phyloP scores from a whole-genome alignment of 768 basidiomycete genomes.

The Kwoniella sp. region DNA sequence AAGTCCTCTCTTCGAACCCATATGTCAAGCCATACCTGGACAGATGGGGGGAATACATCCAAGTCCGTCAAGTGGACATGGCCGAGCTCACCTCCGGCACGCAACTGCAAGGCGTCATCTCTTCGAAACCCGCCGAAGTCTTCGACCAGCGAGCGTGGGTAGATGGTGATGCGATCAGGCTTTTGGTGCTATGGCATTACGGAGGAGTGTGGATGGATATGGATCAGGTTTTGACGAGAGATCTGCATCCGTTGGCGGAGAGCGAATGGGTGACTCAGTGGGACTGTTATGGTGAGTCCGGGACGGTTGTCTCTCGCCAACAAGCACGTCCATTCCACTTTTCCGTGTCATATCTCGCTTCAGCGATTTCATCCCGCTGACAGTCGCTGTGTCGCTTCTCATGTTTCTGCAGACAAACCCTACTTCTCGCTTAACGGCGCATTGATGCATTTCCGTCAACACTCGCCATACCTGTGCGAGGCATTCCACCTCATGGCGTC shows the following conservation, averaged over 20 bases:
- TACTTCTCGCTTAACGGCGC: slow-evolving; percentile 87
- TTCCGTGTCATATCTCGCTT: neutral
- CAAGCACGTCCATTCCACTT: neutral
- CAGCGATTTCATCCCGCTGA: neutral
- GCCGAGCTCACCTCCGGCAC: slow-evolving; percentile 71
- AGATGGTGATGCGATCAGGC: slow-evolving; percentile 87
- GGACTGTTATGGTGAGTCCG: slow-evolving; percentile 86
- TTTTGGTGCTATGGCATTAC: slow-evolving; percentile 82
- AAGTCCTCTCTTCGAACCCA: slow-evolving; percentile 56
- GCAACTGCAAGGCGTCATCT: slow-evolving; percentile 69
- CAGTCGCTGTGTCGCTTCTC: too few relatives aligned
- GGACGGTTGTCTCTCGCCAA: neutral
- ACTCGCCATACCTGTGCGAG: slow-evolving; percentile 96
- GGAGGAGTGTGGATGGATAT: slow-evolving; percentile 98
- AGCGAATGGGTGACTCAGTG: slow-evolving; percentile 98
- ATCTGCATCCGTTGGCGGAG: slow-evolving; percentile 81
- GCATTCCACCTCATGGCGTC: slow-evolving; percentile 87
- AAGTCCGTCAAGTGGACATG: slow-evolving; percentile 71
- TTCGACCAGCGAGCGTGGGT: slow-evolving; percentile 86
- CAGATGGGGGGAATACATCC: slow-evolving; percentile 71
- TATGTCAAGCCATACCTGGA: slow-evolving; percentile 66
- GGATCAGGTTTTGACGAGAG: slow-evolving; percentile 89
- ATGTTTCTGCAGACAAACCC: slow-evolving; percentile 72
- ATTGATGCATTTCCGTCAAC: slow-evolving; percentile 84
- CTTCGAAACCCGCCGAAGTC: slow-evolving; percentile 47